Conservation (phyloP, 495 filamentous ascomycete genomes). For the Daldinia decipiens region DNA sequence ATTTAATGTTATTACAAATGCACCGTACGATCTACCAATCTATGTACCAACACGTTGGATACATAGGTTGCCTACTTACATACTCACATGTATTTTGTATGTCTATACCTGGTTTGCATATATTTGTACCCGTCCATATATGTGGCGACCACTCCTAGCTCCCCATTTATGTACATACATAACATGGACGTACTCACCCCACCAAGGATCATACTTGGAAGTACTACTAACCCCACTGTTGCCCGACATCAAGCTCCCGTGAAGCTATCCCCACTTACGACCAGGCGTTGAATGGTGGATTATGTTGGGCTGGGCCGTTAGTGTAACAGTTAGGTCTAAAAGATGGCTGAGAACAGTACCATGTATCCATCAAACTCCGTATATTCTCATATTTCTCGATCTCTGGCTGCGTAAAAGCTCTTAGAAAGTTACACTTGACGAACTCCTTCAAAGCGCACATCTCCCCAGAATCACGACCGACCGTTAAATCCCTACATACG, state of each 20-base stretch:
- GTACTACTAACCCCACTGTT: neutral
- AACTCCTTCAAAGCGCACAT: neutral
- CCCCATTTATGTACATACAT: neutral
- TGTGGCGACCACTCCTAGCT: neutral
- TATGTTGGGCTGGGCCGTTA: neutral
- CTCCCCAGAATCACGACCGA: neutral
- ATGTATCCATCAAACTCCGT: neutral
- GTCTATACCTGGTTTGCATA: neutral
- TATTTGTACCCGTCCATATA: neutral
- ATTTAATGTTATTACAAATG: neutral
- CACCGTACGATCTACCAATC: neutral
- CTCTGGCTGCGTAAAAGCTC: neutral
- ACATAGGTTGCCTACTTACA: neutral
- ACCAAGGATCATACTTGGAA: neutral
- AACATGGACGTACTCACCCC: neutral
- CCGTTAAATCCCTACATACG: neutral
- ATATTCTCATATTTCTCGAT: neutral
- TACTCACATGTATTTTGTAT: neutral
- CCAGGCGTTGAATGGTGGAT: neutral
- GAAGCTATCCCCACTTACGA: conserved; percentile 3
- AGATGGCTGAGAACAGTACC: neutral
- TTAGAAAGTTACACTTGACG: neutral
- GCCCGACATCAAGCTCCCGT: neutral
- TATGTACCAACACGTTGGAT: neutral
- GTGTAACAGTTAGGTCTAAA: neutral